A percentile compares a stretch with the other conserved stretches of the same genome.
Conservation (phyloP, 2,329 filamentous ascomycete genomes). For the Fusarium haematococcum region DNA sequence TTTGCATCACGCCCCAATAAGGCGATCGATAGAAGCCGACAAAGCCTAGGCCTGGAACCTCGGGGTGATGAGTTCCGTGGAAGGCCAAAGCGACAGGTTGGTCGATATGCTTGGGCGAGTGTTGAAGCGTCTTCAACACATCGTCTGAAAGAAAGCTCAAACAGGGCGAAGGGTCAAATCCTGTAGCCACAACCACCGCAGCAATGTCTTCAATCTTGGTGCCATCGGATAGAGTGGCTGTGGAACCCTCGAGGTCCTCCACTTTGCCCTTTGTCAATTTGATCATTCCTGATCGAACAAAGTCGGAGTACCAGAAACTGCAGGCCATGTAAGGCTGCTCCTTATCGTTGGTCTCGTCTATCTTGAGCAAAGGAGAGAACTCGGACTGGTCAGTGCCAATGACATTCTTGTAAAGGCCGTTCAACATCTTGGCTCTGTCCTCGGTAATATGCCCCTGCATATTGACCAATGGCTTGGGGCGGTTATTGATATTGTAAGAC, state of each 20-base stretch:
- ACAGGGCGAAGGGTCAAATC: slow-evolving; percentile 74
- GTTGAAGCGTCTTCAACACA: slow-evolving; percentile 67
- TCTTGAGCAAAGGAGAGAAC: slow-evolving; percentile 57
- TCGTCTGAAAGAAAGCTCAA: slow-evolving; percentile 72
- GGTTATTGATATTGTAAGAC: slow-evolving; percentile 76
- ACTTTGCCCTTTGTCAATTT: slow-evolving; percentile 61
- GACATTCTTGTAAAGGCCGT: slow-evolving; percentile 61
- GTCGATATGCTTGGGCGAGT: slow-evolving; percentile 64
- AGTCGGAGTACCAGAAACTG: slow-evolving; percentile 79
- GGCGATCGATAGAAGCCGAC: slow-evolving; percentile 87
- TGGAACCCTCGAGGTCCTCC: slow-evolving; percentile 49
- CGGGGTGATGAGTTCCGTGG: slow-evolving; percentile 71
- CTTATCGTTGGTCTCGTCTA: slow-evolving; percentile 54
- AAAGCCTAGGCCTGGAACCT: slow-evolving; percentile 76
- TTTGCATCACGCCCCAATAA: slow-evolving; percentile 89
- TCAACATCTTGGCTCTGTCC: slow-evolving; percentile 65
- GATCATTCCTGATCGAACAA: slow-evolving; percentile 75
- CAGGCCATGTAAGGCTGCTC: slow-evolving; percentile 76
- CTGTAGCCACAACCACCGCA: slow-evolving; percentile 80
- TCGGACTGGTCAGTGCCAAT: slow-evolving; percentile 67
- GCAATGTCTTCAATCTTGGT: slow-evolving; percentile 66
- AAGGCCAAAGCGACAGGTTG: slow-evolving; percentile 76
- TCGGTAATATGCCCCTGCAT: slow-evolving; percentile 72
- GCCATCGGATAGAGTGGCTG: slow-evolving; percentile 48
- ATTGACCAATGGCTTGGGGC: slow-evolving; percentile 70